Evolutionary conservation across 2,329 filamentous ascomycete species (phyloP).

Genomic region (Colletotrichum incanum): DNA sequence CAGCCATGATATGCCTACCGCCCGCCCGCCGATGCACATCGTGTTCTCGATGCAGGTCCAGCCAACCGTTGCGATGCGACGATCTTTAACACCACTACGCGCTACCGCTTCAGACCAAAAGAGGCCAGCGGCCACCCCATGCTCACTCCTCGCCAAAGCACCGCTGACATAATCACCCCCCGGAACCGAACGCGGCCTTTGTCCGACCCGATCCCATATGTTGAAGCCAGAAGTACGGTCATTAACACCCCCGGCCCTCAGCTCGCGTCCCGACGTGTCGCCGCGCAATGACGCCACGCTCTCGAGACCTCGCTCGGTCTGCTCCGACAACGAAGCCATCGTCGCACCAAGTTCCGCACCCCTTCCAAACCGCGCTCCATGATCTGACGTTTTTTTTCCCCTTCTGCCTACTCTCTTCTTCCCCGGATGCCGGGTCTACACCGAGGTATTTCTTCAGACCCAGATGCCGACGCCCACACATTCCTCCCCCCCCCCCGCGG

Average conservation of each 20-base stretch:
- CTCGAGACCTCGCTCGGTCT: slow-evolving; percentile 13
- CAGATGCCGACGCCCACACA: not conserved
- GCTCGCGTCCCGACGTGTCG: not conserved
- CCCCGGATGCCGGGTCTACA: not conserved
- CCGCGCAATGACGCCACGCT: slow-evolving; percentile 17
- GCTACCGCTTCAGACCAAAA: not conserved
- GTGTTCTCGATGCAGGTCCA: no score
- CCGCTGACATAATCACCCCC: not conserved
- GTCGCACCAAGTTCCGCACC: not conserved
- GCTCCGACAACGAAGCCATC: slow-evolving; percentile 3
- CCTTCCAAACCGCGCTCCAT: no score
- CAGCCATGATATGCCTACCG: not conserved
- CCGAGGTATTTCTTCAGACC: not conserved
- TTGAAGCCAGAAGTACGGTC: not conserved
- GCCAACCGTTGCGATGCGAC: no score
- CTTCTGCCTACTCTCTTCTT: not conserved
- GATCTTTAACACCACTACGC: not conserved
- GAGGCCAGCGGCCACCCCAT: no score
- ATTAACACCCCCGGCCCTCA: not conserved
- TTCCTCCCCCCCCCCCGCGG: not conserved
- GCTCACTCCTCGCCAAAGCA: not conserved
- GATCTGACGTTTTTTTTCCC: not conserved
- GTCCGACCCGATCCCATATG: not conserved
- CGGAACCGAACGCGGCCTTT: not conserved
- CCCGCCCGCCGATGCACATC: not conserved